Evolutionary conservation across 306 rosid species (phyloP).

Genomic region (Acacia crassicarpa): DNA sequence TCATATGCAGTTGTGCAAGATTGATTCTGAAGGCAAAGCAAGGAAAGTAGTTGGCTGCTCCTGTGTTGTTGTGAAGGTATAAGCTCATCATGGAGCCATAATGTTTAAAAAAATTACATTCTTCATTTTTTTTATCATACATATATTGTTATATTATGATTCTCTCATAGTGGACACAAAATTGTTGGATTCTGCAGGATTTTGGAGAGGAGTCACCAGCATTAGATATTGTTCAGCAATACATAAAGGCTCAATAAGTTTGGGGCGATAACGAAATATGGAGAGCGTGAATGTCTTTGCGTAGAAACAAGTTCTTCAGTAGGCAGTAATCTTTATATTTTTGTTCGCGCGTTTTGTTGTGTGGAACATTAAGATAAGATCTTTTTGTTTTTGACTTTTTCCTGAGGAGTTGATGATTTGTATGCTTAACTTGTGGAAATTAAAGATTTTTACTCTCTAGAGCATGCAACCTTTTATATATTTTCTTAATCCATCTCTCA

Average conservation of each 20-base stretch:
- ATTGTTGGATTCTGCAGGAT: slow-evolving; percentile 3
- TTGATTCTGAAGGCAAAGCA: slow-evolving; percentile 60
- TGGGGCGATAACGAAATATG: background rate
- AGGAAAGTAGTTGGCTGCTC: slow-evolving; percentile 36
- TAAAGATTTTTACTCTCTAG: background rate
- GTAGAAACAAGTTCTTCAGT: background rate
- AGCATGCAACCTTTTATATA: background rate
- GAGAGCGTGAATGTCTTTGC: background rate
- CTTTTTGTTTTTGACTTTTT: background rate
- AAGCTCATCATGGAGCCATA: background rate
- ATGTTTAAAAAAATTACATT: background rate
- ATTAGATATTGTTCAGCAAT: slow-evolving; percentile 15
- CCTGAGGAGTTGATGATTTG: background rate
- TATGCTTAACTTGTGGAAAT: background rate
- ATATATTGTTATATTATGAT: background rate
- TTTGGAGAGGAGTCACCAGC: slow-evolving; percentile 25
- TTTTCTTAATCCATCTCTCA: background rate
- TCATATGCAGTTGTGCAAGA: slow-evolving; percentile 49
- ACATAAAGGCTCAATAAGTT: slow-evolving; percentile 18
- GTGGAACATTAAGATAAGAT: background rate
- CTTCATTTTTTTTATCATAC: background rate
- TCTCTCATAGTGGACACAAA: background rate
- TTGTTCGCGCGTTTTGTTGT: background rate
- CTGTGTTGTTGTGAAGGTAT: slow-evolving; percentile 61
- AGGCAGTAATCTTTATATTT: background rate